Evolutionary conservation across 1,284 basidiomycete genomes (phyloP).

Genomic region (Trametes pubescens): DNA sequence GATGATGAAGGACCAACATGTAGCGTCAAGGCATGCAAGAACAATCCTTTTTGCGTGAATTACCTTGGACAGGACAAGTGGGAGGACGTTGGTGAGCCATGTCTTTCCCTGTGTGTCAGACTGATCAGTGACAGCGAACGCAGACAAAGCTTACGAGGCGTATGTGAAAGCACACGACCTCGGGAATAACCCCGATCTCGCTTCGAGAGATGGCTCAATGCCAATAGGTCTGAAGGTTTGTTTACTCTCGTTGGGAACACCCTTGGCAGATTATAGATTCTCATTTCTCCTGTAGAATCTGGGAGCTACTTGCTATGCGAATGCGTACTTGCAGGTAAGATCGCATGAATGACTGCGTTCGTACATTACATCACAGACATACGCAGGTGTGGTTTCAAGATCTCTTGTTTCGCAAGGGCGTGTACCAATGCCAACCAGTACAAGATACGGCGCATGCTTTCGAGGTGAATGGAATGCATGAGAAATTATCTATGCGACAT

Average conservation of each 20-base stretch:
- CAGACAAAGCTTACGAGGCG: slow-evolving; percentile 60
- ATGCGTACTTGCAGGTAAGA: slow-evolving; percentile 86
- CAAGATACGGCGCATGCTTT: slow-evolving; percentile 59
- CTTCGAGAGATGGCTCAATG: slow-evolving; percentile 57
- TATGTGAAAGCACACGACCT: slow-evolving; percentile 64
- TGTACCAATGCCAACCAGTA: slow-evolving; percentile 60
- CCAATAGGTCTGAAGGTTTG: slow-evolving; percentile 84
- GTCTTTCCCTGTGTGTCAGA: neutral
- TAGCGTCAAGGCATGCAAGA: slow-evolving; percentile 68
- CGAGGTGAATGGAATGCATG: slow-evolving; percentile 51
- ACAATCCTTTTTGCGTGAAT: slow-evolving; percentile 85
- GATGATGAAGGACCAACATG: slow-evolving; percentile 70
- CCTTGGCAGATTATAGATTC: slow-evolving; percentile 18
- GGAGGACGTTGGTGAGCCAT: slow-evolving; percentile 65
- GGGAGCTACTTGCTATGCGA: slow-evolving; percentile 93
- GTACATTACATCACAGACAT: slow-evolving; percentile 1
- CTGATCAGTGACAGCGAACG: slow-evolving; percentile 12
- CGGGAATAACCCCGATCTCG: slow-evolving; percentile 59
- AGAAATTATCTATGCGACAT: too few relatives aligned
- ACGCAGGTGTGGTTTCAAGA: slow-evolving; percentile 70
- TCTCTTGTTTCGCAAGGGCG: slow-evolving; percentile 63
- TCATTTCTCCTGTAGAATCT: slow-evolving; percentile 68
- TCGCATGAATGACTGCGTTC: neutral
- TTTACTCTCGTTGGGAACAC: neutral
- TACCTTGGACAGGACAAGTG: slow-evolving; percentile 83